Conservation (phyloP, 805 yeast genomes). For the Metschnikowia arizonensis region DNA sequence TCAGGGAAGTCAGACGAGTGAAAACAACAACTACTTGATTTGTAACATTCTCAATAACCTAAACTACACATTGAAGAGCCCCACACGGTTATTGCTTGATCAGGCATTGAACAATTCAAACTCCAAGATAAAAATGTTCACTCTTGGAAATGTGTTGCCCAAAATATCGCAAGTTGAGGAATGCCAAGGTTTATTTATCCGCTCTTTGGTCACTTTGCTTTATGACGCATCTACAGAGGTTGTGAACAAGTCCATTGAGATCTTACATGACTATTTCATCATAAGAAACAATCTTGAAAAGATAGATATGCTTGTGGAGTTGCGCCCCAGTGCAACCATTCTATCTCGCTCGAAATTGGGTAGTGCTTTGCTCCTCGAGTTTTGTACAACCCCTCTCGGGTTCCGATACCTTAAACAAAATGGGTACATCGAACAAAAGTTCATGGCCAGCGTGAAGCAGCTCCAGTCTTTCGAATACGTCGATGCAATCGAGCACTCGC, state of each 20-base stretch:
- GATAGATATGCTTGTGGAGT: conserved; percentile 47
- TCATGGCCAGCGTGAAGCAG: conserved; percentile 9
- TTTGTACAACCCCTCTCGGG: conserved; percentile 66
- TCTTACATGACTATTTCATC: conserved; percentile 21
- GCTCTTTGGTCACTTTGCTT: conserved; percentile 58
- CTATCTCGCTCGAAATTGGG: conserved; percentile 29
- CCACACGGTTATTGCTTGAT: conserved; percentile 59
- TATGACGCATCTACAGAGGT: conserved; percentile 49
- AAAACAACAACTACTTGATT: conserved; percentile 47
- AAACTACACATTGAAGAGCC: conserved; percentile 58
- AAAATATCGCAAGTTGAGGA: conserved; percentile 33
- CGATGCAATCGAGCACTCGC: conserved; percentile 11
- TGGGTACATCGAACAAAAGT: conserved; percentile 33
- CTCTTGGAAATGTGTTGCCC: conserved; percentile 51
- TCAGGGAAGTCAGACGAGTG: conserved; percentile 35
- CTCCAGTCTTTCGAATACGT: conserved; percentile 13
- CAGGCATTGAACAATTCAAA: conserved; percentile 60
- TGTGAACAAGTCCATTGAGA: conserved; percentile 19
- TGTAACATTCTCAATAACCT: conserved; percentile 56
- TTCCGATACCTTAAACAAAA: conserved; percentile 52
- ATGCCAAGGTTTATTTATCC: conserved; percentile 46
- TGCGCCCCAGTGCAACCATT: conserved; percentile 51
- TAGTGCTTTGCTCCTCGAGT: conserved; percentile 49
- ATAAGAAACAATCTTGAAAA: conserved; percentile 30
- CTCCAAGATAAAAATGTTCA: conserved; percentile 47